phyloP scores from a whole-genome alignment of 176 grass and related monocot genomes.

The Eremochloa ophiuroides region DNA sequence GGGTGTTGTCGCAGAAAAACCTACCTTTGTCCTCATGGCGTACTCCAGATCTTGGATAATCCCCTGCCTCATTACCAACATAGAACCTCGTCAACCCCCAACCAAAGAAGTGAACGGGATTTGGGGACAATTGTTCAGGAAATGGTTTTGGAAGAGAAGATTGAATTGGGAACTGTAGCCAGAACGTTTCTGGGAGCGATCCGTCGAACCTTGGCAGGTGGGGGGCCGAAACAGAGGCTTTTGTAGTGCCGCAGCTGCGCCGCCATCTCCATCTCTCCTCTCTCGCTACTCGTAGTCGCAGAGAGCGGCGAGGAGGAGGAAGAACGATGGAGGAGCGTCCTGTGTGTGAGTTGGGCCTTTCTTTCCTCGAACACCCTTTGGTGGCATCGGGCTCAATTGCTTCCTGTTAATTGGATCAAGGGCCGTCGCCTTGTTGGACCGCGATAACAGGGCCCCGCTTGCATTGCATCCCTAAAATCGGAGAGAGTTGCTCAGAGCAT shows the following conservation, averaged over 20 bases:
- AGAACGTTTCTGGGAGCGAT: neutral
- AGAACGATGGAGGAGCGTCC: neutral
- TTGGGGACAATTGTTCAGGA: neutral
- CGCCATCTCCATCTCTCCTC: neutral
- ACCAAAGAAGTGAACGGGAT: neutral
- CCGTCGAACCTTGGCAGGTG: neutral
- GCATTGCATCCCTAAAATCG: no score
- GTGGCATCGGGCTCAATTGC: neutral
- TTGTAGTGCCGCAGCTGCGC: neutral
- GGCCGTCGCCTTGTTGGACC: no score
- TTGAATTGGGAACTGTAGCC: neutral
- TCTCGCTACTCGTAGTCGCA: neutral
- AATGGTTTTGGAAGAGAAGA: neutral
- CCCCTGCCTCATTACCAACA: neutral
- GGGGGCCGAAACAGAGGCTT: neutral
- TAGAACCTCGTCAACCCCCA: neutral
- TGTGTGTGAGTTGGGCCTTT: neutral
- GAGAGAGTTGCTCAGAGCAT: no score
- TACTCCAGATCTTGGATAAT: neutral
- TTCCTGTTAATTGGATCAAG: neutral
- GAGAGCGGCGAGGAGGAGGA: neutral
- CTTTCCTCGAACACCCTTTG: neutral
- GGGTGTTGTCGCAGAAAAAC: neutral
- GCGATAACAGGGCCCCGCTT: no score
- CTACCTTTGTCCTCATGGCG: neutral